Percentiles rank a stretch among this genome's conserved stretches.
Evolutionary conservation across 2,329 filamentous ascomycete species (phyloP).

Genomic region (Fusarium chlamydosporum): DNA sequence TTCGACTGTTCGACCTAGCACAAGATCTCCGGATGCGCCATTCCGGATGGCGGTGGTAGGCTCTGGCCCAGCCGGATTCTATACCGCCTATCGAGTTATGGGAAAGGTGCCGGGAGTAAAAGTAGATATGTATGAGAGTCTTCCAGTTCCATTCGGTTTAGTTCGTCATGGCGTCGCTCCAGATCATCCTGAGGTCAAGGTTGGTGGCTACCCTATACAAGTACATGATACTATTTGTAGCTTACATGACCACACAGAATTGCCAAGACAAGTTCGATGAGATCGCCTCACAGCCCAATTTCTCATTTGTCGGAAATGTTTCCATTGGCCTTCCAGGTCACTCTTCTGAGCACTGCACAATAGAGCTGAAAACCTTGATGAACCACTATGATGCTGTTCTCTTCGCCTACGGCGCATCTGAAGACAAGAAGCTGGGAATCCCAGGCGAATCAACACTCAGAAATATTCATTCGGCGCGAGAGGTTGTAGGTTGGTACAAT

Average conservation of each 20-base stretch:
- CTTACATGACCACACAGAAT: conserved; percentile 70
- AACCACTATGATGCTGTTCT: conserved; percentile 92
- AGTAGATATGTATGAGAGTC: conserved; percentile 95
- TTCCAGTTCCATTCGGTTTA: conserved; percentile 93
- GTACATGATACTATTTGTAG: neutral
- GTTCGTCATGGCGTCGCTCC: conserved; percentile 97
- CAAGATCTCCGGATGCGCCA: conserved; percentile 60
- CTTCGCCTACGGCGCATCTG: conserved; percentile 91
- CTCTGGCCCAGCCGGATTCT: conserved; percentile 96
- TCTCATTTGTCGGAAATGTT: conserved; percentile 93
- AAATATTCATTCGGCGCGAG: conserved; percentile 87
- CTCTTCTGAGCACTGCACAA: conserved; percentile 59
- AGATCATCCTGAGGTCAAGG: conserved; percentile 98
- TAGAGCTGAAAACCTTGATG: conserved; percentile 78
- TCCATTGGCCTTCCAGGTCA: conserved; percentile 73
- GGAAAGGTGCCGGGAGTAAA: conserved; percentile 77
- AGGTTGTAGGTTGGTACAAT: conserved; percentile 99
- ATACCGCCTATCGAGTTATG: conserved; percentile 89
- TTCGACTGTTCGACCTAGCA: conserved; percentile 23
- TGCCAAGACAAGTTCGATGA: conserved; percentile 95
- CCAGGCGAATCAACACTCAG: conserved; percentile 80
- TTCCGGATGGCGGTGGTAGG: conserved; percentile 90
- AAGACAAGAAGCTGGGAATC: conserved; percentile 83
- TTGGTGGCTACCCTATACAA: conserved; percentile 54
- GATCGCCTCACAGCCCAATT: conserved; percentile 83